phyloP scores from a whole-genome alignment of 305 asterid genomes.

The Ilex paraguariensis region DNA sequence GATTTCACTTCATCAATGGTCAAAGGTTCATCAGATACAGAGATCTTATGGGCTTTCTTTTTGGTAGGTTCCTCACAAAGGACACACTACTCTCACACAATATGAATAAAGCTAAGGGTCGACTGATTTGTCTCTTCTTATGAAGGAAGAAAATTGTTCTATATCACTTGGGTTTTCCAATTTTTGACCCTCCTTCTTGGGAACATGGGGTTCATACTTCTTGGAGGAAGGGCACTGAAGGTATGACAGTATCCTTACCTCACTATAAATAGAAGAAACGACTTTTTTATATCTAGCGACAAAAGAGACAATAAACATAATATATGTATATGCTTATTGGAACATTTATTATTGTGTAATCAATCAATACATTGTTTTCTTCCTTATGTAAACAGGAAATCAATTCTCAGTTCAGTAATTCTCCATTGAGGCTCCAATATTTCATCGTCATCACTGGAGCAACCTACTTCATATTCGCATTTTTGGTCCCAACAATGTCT shows the following conservation, averaged over 20 bases:
- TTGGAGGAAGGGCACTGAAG: constrained; percentile 9
- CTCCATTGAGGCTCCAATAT: constrained; percentile 5
- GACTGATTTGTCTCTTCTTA: not conserved
- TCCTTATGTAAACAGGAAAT: not conserved
- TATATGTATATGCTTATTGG: too few species aligned
- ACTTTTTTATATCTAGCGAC: too few species aligned
- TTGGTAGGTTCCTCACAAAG: not conserved
- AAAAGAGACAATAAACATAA: too few species aligned
- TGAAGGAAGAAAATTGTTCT: not conserved
- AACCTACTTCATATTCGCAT: constrained; percentile 1
- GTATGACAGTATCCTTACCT: not conserved
- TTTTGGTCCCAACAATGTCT: constrained; percentile 3
- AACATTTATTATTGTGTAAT: too few species aligned
- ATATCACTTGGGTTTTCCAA: constrained; percentile 4
- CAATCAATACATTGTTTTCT: not conserved
- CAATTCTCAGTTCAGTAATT: not conserved
- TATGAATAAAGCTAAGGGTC: too few species aligned
- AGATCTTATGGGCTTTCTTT: constrained; percentile 7
- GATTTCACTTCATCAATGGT: constrained; percentile 5
- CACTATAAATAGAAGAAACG: too few species aligned
- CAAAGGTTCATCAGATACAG: constrained; percentile 5
- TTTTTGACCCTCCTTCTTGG: constrained; percentile 5
- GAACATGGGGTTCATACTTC: constrained; percentile 8
- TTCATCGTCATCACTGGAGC: constrained; percentile 1
- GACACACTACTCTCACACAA: not conserved